A percentile compares a stretch with the other conserved stretches of the same genome.
phyloP scores from a whole-genome alignment of 2,329 filamentous ascomycete genomes.

The Neopestalotiopsis clavispora region DNA sequence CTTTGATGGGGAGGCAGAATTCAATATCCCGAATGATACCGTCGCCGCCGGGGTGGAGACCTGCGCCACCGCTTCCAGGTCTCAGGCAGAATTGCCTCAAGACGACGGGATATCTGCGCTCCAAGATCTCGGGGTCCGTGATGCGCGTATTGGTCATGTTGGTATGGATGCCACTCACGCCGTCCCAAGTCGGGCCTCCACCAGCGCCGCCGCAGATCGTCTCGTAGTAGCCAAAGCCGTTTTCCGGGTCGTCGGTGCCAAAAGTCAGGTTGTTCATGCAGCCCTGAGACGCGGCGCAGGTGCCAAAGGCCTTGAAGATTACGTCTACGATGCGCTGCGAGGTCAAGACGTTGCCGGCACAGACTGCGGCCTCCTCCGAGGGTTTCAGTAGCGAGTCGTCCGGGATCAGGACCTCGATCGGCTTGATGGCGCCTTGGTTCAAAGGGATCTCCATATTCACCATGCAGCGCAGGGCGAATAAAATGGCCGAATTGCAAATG shows the following conservation, averaged over 20 bases:
- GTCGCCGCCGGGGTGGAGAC: background rate
- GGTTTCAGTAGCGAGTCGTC: conserved; percentile 34
- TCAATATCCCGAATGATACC: conserved; percentile 12
- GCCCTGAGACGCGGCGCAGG: conserved; percentile 32
- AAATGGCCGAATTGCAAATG: conserved; percentile 41
- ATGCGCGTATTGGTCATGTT: conserved; percentile 43
- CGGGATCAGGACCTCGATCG: conserved; percentile 31
- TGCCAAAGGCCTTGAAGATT: conserved; percentile 34
- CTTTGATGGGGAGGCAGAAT: conserved; percentile 1
- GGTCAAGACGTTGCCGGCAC: conserved; percentile 31
- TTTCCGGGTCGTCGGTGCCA: conserved; percentile 25
- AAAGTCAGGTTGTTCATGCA: conserved; percentile 36
- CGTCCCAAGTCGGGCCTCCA: conserved; percentile 37
- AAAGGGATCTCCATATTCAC: conserved; percentile 35
- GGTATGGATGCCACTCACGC: conserved; percentile 36
- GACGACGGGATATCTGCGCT: conserved; percentile 29
- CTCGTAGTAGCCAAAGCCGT: conserved; percentile 39
- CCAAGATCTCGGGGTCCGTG: conserved; percentile 39
- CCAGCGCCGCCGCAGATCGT: conserved; percentile 41
- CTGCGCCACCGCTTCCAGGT: background rate
- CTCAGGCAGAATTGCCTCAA: conserved; percentile 18
- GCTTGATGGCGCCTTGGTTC: conserved; percentile 36
- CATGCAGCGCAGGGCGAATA: conserved; percentile 33
- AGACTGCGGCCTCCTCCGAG: conserved; percentile 31
- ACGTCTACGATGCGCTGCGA: conserved; percentile 36